Percentiles rank a stretch among this genome's conserved stretches.
Conservation (phyloP, 208 protist species). For the Leptomonas seymouri region DNA sequence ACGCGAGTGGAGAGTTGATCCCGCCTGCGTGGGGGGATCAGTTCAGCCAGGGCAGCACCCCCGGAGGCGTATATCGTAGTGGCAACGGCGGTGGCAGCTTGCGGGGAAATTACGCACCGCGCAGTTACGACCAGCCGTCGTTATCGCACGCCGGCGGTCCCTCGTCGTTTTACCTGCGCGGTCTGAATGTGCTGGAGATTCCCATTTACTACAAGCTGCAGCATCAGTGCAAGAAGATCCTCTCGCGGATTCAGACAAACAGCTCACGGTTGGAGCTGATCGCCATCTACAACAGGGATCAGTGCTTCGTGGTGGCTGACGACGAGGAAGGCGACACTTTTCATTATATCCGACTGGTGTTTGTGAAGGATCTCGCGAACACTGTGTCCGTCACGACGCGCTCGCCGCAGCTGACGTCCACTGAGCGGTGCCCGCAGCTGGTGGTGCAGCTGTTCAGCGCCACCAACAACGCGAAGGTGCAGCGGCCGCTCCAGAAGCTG, state of each 20-base stretch:
- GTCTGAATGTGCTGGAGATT: conserved; percentile 70
- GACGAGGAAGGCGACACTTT: conserved; percentile 80
- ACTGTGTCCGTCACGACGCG: conserved; percentile 45
- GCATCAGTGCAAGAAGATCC: conserved; percentile 85
- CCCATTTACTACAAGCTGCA: conserved; percentile 92
- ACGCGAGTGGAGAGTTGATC: conserved; percentile 79
- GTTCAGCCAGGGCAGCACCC: conserved; percentile 39
- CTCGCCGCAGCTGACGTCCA: conserved; percentile 49
- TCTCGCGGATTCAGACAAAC: conserved; percentile 71
- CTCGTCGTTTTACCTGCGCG: conserved; percentile 63
- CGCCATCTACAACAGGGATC: conserved; percentile 81
- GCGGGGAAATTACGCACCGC: background rate
- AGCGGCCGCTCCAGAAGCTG: conserved; percentile 76
- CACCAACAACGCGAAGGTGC: conserved; percentile 54
- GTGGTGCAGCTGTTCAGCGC: conserved; percentile 89
- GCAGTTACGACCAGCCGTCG: background rate
- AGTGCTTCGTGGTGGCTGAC: conserved; percentile 89
- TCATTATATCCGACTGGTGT: conserved; percentile 88
- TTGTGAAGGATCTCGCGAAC: conserved; percentile 75
- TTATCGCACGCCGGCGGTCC: background rate
- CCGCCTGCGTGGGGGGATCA: conserved; percentile 83
- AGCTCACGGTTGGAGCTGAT: conserved; percentile 82
- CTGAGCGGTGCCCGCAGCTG: conserved; percentile 70
- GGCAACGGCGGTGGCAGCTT: conserved; percentile 16
- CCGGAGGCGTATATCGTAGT: conserved; percentile 7